Conservation (phyloP, 2,329 filamentous ascomycete genomes). For the Penicillium sumatraense region DNA sequence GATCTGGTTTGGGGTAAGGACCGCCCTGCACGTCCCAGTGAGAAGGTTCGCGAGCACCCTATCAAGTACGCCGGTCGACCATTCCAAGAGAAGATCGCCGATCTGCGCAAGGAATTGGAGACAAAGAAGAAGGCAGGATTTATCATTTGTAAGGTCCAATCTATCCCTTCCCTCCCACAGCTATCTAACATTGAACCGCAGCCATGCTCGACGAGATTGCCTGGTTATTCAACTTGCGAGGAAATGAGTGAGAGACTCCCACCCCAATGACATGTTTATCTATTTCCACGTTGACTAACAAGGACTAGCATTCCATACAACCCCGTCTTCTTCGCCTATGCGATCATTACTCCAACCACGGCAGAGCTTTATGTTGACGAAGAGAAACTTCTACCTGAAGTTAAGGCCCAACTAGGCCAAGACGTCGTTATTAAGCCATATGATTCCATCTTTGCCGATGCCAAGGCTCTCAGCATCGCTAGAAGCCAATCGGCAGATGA, state of each 20-base stretch:
- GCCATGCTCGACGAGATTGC: slow-evolving; percentile 94
- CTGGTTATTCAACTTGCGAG: slow-evolving; percentile 97
- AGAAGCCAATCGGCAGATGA: slow-evolving; percentile 41
- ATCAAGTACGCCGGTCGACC: slow-evolving; percentile 79
- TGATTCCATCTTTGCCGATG: slow-evolving; percentile 76
- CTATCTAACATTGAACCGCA: slow-evolving; percentile 22
- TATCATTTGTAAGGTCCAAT: slow-evolving; percentile 65
- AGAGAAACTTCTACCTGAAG: slow-evolving; percentile 72
- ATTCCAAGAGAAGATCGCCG: slow-evolving; percentile 79
- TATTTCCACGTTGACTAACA: slow-evolving; percentile 2
- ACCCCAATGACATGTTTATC: background rate
- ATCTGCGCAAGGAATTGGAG: slow-evolving; percentile 86
- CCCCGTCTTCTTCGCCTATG: slow-evolving; percentile 97
- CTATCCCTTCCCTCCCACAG: background rate
- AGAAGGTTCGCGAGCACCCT: slow-evolving; percentile 73
- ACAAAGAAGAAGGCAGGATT: slow-evolving; percentile 89
- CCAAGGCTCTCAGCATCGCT: slow-evolving; percentile 64
- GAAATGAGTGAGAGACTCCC: slow-evolving; percentile 73
- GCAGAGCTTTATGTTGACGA: slow-evolving; percentile 85
- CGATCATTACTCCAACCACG: slow-evolving; percentile 75
- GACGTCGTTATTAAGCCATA: slow-evolving; percentile 81
- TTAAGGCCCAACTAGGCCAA: slow-evolving; percentile 69
- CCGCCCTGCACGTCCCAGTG: slow-evolving; percentile 74
- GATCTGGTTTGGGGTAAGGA: slow-evolving; percentile 83
- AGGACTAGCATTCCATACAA: slow-evolving; percentile 80